phyloP scores from a whole-genome alignment of 108 stramenopile species.

The Tribonema minus region DNA sequence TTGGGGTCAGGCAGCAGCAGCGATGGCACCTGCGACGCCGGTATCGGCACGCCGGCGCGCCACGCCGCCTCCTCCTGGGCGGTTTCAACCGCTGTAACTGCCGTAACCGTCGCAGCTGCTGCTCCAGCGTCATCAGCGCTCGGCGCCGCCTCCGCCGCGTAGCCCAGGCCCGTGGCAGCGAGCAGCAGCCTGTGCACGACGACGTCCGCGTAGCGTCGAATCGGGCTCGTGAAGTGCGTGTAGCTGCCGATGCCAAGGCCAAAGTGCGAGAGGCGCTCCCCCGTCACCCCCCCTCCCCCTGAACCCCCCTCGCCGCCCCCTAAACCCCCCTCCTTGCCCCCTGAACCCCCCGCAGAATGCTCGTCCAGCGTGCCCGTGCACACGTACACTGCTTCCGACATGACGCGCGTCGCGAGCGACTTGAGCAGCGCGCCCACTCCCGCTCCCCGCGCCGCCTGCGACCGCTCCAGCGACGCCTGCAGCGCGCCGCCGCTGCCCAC shows the following conservation, averaged over 20 bases:
- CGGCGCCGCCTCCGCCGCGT: conserved; percentile 58
- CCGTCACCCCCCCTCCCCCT: not conserved
- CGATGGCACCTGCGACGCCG: not conserved
- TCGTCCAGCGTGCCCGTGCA: conserved; percentile 54
- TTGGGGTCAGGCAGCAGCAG: not conserved
- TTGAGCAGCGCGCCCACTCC: conserved; percentile 52
- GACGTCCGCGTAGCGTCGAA: conserved; percentile 86
- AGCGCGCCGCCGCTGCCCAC: not conserved
- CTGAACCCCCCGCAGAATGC: not conserved
- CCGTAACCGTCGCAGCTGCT: not conserved
- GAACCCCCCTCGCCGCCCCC: not conserved
- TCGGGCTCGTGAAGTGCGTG: conserved; percentile 82
- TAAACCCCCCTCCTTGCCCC: not conserved
- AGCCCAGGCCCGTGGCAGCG: conserved; percentile 77
- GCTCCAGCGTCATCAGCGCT: conserved; percentile 48
- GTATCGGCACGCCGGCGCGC: not conserved
- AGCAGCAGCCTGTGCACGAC: conserved; percentile 95
- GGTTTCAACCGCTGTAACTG: too few relatives aligned
- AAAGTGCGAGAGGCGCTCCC: conserved; percentile 61
- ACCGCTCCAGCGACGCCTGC: not conserved
- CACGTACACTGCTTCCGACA: conserved; percentile 77
- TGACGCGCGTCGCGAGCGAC: conserved; percentile 69
- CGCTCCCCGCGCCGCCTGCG: conserved; percentile 41
- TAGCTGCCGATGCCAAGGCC: conserved; percentile 71
- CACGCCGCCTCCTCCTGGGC: too few relatives aligned